phyloP scores from a whole-genome alignment of 768 basidiomycete species.

The Kondoa subrosea region DNA sequence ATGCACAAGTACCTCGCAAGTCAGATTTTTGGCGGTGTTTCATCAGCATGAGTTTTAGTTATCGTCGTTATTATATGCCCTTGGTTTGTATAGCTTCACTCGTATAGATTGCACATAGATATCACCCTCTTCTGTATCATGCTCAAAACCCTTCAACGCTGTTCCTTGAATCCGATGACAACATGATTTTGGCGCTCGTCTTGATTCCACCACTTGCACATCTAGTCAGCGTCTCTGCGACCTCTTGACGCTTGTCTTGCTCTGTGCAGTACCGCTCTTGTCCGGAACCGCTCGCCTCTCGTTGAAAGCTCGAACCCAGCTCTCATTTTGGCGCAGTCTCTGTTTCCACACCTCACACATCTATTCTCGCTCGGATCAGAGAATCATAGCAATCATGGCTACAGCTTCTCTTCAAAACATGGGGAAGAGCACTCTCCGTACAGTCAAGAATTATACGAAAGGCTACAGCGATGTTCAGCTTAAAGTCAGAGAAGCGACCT shows the following conservation, averaged over 20 bases:
- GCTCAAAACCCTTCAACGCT: too few species aligned
- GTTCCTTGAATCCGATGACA: too few species aligned
- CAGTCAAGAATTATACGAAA: conserved; percentile 25
- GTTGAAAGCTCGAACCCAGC: too few species aligned
- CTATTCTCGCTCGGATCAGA: neutral
- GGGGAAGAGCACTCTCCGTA: neutral
- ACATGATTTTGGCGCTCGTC: too few species aligned
- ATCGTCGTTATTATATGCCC: neutral
- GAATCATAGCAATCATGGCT: neutral
- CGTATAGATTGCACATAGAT: neutral
- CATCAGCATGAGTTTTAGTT: neutral
- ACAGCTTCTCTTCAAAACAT: neutral
- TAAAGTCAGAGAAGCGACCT: conserved; percentile 59
- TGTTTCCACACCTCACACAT: neutral
- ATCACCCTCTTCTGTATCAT: neutral
- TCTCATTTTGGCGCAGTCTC: neutral
- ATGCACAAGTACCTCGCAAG: too few species aligned
- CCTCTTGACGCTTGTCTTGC: too few species aligned
- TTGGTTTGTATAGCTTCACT: neutral
- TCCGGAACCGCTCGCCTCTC: too few species aligned
- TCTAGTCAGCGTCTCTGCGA: too few species aligned
- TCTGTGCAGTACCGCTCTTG: too few species aligned
- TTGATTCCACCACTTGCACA: too few species aligned
- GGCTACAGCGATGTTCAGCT: conserved; percentile 83
- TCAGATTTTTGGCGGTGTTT: neutral